These are phyloP conservation scores for Cyanidioschyzon merolae DNA, from an alignment of 23 red algal genomes.

Conservation along the genomic window DNA sequence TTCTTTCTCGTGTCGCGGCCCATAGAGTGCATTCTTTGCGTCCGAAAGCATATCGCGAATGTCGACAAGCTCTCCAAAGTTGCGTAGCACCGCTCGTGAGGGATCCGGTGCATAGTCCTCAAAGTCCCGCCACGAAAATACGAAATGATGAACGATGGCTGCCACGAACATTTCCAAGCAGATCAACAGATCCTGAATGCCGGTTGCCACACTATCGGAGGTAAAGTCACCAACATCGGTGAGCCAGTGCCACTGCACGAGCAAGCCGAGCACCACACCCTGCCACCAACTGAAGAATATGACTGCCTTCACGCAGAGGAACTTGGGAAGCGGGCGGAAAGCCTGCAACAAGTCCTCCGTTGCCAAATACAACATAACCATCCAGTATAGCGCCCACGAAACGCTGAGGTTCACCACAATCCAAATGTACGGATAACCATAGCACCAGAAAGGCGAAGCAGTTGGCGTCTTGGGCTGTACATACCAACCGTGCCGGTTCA, in stretches of 20 bases:
- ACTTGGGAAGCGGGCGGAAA: slow-evolving; percentile 72
- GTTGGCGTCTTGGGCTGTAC: slow-evolving; percentile 5
- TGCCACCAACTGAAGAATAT: slow-evolving; percentile 98
- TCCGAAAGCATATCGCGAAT: slow-evolving; percentile 88
- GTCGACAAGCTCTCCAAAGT: slow-evolving; percentile 73
- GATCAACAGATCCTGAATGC: slow-evolving; percentile 88
- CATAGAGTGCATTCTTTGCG: slow-evolving; percentile 49
- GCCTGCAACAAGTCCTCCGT: slow-evolving; percentile 54
- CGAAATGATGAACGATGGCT: slow-evolving; percentile 57
- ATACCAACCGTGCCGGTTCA: slow-evolving; percentile 16
- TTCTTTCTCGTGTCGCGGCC: slow-evolving; percentile 62
- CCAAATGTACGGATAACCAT: slow-evolving; percentile 15
- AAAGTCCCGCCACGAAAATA: slow-evolving; percentile 56
- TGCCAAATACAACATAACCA: slow-evolving; percentile 84
- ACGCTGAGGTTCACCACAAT: slow-evolving; percentile 61
- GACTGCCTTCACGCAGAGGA: slow-evolving; percentile 78
- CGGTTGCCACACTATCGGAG: slow-evolving; percentile 47
- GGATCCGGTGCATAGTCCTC: slow-evolving; percentile 29
- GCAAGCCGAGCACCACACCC: slow-evolving; percentile 40
- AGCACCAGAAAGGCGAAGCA: background rate
- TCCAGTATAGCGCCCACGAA: slow-evolving; percentile 65
- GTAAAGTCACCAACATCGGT: slow-evolving; percentile 52
- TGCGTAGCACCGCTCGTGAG: slow-evolving; percentile 40
- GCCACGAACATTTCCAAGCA: slow-evolving; percentile 85
- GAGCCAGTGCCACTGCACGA: slow-evolving; percentile 35